These are phyloP conservation scores for Chlorella sp. DNA, from an alignment of 139 green algal genomes.

Conservation along the genomic window DNA sequence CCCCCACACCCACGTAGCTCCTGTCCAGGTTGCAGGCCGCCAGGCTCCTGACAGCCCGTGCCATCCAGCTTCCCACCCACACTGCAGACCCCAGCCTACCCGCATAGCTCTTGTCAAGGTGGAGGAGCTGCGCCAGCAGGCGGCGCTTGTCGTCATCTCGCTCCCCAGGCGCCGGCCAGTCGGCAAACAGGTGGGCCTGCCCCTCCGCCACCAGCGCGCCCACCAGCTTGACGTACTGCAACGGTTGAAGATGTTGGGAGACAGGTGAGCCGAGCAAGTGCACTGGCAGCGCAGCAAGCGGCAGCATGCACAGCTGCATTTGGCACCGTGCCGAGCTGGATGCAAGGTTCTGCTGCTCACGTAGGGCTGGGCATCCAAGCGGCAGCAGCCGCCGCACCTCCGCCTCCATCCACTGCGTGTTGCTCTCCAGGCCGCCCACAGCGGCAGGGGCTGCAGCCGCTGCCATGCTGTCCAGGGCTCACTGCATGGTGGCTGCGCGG, in stretches of 20 bases:
- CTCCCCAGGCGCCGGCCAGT: slow-evolving; percentile 70
- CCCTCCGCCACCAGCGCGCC: slow-evolving; percentile 46
- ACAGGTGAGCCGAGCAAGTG: too few relatives aligned
- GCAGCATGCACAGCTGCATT: too few relatives aligned
- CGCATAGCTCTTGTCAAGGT: slow-evolving; percentile 81
- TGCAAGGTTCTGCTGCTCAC: too few relatives aligned
- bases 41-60: too few relatives aligned
- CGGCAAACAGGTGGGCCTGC: slow-evolving; percentile 82
- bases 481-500: too few relatives aligned
- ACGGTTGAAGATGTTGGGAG: not conserved
- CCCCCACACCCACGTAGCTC: too few relatives aligned
- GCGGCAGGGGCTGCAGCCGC: not conserved
- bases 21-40: too few relatives aligned
- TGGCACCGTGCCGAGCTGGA: too few relatives aligned
- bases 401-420: not conserved
- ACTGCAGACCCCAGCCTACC: too few relatives aligned
- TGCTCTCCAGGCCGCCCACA: not conserved
- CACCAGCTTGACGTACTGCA: slow-evolving; percentile 47
- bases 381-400: not conserved
- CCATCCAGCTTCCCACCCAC: too few relatives aligned
- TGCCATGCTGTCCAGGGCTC: not conserved
- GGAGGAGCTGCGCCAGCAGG: slow-evolving; percentile 68
- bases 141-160: slow-evolving; percentile 64
- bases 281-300: too few relatives aligned
- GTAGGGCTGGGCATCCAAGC: too few relatives aligned